Evolutionary conservation across 306 rosid species (phyloP).

Genomic region (Castanea sativa): DNA sequence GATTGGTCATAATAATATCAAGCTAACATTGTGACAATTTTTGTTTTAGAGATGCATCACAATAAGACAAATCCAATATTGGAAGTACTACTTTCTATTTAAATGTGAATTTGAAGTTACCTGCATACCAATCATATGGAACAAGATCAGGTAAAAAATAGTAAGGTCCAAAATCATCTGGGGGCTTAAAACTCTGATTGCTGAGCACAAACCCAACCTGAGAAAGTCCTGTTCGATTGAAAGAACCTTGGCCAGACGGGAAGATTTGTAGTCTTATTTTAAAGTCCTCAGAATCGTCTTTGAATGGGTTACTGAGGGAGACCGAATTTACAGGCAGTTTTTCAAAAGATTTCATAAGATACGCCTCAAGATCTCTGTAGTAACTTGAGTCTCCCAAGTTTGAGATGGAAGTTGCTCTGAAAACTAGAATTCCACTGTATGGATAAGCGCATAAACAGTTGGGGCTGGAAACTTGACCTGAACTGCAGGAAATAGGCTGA

Average conservation of each 20-base stretch:
- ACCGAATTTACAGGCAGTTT: conserved; percentile 46
- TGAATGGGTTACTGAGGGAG: conserved; percentile 33
- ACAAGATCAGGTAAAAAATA: not conserved
- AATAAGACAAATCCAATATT: not conserved
- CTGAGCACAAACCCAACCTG: conserved; percentile 43
- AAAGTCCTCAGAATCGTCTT: conserved; percentile 28
- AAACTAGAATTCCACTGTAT: conserved; percentile 47
- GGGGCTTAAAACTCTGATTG: conserved; percentile 47
- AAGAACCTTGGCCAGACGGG: conserved; percentile 40
- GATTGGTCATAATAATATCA: not conserved
- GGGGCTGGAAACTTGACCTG: conserved; percentile 46
- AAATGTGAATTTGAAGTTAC: conserved; percentile 28
- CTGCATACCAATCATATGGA: conserved; percentile 17
- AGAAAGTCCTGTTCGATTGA: conserved; percentile 41
- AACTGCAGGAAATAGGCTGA: conserved; percentile 26
- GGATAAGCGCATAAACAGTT: conserved; percentile 70
- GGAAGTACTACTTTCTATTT: not conserved
- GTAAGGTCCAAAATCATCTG: conserved; percentile 48
- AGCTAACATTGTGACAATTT: not conserved
- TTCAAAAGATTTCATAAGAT: conserved; percentile 16
- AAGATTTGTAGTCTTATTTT: conserved; percentile 37
- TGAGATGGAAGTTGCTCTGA: conserved; percentile 63
- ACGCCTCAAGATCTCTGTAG: conserved; percentile 26
- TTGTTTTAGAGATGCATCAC: not conserved
- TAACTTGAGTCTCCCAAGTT: conserved; percentile 23